Evolutionary conservation across 2,329 filamentous ascomycete genomes (phyloP).

Genomic region (Penicillium sclerotigenum): DNA sequence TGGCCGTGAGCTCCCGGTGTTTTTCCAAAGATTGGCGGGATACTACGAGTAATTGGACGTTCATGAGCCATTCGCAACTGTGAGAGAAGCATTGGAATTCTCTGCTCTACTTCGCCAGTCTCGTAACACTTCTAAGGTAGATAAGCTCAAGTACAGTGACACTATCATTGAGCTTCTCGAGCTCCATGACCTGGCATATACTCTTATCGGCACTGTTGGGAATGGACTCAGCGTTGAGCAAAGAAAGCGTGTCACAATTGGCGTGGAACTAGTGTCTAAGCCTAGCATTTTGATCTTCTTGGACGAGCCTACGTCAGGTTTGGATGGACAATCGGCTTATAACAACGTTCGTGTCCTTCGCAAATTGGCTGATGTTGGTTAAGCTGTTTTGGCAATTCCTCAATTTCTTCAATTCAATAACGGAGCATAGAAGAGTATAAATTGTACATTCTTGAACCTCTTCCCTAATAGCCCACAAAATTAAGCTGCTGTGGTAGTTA

Average conservation of each 20-base stretch:
- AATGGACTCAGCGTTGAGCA: slow-evolving; percentile 58
- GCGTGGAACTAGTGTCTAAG: slow-evolving; percentile 65
- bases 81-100: slow-evolving; percentile 63
- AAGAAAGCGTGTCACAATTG: slow-evolving; percentile 65
- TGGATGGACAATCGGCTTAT: slow-evolving; percentile 64
- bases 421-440: not conserved
- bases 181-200: slow-evolving; percentile 60
- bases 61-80: slow-evolving; percentile 62
- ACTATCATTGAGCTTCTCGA: slow-evolving; percentile 61
- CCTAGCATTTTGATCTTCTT: slow-evolving; percentile 64
- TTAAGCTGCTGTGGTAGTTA: not conserved
- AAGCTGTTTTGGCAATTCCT: slow-evolving; percentile 53
- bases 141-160: slow-evolving; percentile 62
- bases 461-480: no score
- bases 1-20: slow-evolving; percentile 54
- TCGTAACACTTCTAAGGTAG: slow-evolving; percentile 46
- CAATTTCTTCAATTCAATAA: not conserved
- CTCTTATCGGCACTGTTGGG: slow-evolving; percentile 48
- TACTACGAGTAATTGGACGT: slow-evolving; percentile 67
- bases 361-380: slow-evolving; percentile 60
- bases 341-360: slow-evolving; percentile 63
- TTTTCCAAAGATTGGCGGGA: slow-evolving; percentile 63
- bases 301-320: slow-evolving; percentile 65
- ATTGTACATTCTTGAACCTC: not conserved
- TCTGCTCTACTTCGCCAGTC: slow-evolving; percentile 62